Conservation (phyloP, 2,329 filamentous ascomycete genomes). For the Claviceps citrina region DNA sequence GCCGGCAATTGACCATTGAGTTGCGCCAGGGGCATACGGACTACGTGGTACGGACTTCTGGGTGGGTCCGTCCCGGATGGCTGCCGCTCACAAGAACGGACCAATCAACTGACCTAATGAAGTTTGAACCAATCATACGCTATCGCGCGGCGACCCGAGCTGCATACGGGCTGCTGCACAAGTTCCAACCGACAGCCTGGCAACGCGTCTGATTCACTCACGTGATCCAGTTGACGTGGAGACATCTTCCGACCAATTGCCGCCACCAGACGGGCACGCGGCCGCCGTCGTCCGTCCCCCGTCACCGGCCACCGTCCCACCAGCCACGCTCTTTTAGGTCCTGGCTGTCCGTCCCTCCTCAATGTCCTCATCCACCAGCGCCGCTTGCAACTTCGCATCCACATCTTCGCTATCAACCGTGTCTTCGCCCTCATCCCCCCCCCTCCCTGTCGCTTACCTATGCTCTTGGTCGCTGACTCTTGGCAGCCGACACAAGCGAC, state of each 20-base stretch:
- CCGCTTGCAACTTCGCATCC: slow-evolving; percentile 7
- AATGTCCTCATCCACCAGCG: too few species aligned
- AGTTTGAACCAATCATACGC: not conserved
- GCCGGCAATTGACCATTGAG: not conserved
- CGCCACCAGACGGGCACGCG: slow-evolving; percentile 1
- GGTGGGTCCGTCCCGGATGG: slow-evolving; percentile 3
- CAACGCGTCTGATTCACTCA: too few species aligned
- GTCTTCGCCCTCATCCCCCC: not conserved
- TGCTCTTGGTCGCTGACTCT: slow-evolving; percentile 13
- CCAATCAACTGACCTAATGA: too few species aligned
- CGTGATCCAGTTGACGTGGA: slow-evolving; percentile 4
- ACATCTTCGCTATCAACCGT: slow-evolving; percentile 8
- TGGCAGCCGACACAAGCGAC: slow-evolving; percentile 11
- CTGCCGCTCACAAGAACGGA: too few species aligned
- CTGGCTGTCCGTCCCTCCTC: not conserved
- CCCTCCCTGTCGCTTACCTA: slow-evolving; percentile 8
- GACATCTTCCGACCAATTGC: not conserved
- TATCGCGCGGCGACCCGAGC: not conserved
- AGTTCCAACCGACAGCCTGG: too few species aligned
- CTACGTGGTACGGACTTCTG: slow-evolving; percentile 5
- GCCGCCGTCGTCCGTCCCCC: slow-evolving; percentile 6
- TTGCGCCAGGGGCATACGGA: slow-evolving; percentile 2
- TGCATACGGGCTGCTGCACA: not conserved
- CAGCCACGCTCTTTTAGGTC: slow-evolving; percentile 25
- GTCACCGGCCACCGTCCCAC: slow-evolving; percentile 7